Evolutionary conservation across 2,329 filamentous ascomycete species (phyloP).

Genomic region (Trichoderma citrinoviride): DNA sequence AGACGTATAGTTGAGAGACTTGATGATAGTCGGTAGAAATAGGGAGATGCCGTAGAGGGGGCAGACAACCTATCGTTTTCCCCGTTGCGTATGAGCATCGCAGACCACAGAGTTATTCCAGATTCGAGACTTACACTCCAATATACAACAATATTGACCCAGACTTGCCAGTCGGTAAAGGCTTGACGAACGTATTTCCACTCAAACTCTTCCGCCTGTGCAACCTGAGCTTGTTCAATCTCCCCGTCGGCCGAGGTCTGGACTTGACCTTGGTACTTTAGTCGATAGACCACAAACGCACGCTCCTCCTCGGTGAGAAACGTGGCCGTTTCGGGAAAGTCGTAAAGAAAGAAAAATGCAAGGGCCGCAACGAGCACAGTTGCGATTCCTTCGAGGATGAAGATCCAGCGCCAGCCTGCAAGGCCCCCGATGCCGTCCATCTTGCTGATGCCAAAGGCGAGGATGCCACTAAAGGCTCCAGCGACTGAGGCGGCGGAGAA

Average conservation of each 20-base stretch:
- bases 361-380: conserved; percentile 65
- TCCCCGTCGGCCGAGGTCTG: neutral
- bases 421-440: conserved; percentile 64
- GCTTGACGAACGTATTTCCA: conserved; percentile 72
- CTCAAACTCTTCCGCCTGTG: conserved; percentile 71
- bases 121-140: conserved; percentile 53
- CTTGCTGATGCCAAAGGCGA: conserved; percentile 67
- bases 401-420: conserved; percentile 64
- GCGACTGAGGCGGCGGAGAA: conserved; percentile 79
- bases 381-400: conserved; percentile 66
- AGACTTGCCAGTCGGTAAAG: conserved; percentile 78
- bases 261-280: conserved; percentile 60
- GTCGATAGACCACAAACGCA: conserved; percentile 65
- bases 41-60: conserved; percentile 56
- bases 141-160: conserved; percentile 58
- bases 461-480: conserved; percentile 71
- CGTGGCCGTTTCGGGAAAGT: conserved; percentile 75
- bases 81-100: conserved; percentile 12
- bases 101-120: neutral
- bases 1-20: conserved; percentile 54
- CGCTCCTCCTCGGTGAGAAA: conserved; percentile 73
- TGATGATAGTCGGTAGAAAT: conserved; percentile 64
- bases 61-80: conserved; percentile 43
- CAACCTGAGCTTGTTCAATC: conserved; percentile 38
- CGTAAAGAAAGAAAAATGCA: conserved; percentile 70